These are phyloP conservation scores for Saturnispora sanitii DNA, from an alignment of 805 yeast species.

Conservation along the genomic window DNA sequence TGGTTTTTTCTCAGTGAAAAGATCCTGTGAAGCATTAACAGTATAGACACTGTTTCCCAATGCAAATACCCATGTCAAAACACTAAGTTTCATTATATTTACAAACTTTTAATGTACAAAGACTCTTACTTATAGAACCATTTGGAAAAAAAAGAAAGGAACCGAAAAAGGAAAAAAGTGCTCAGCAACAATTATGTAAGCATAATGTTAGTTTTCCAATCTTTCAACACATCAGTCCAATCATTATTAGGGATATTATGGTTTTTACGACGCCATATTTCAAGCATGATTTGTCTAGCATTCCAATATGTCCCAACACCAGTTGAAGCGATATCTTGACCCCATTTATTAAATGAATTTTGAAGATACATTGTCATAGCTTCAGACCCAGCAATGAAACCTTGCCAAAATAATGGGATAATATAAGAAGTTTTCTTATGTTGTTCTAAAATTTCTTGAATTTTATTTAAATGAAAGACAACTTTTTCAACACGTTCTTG, in stretches of 20 bases:
- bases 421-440: slow-evolving; percentile 43
- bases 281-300: slow-evolving; percentile 74
- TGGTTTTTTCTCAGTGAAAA: slow-evolving; percentile 14
- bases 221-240: slow-evolving; percentile 72
- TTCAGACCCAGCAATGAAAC: slow-evolving; percentile 80
- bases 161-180: not conserved
- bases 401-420: slow-evolving; percentile 81
- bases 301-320: slow-evolving; percentile 81
- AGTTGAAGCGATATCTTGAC: slow-evolving; percentile 45
- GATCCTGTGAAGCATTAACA: not conserved
- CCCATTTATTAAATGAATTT: slow-evolving; percentile 64
- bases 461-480: slow-evolving; percentile 50
- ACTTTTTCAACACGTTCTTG: slow-evolving; percentile 55
- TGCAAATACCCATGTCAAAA: not conserved
- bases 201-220: slow-evolving; percentile 84
- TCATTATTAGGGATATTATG: slow-evolving; percentile 48
- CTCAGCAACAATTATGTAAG: slow-evolving; percentile 30
- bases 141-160: slow-evolving; percentile 3
- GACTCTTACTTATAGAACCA: too few species aligned
- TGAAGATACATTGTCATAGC: slow-evolving; percentile 51
- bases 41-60: too few species aligned
- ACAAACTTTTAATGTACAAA: too few species aligned
- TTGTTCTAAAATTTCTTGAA: slow-evolving; percentile 45
- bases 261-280: slow-evolving; percentile 71
- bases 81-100: not conserved